Conservation (phyloP, 2,329 filamentous ascomycete species). For the Epichloe elymi region DNA sequence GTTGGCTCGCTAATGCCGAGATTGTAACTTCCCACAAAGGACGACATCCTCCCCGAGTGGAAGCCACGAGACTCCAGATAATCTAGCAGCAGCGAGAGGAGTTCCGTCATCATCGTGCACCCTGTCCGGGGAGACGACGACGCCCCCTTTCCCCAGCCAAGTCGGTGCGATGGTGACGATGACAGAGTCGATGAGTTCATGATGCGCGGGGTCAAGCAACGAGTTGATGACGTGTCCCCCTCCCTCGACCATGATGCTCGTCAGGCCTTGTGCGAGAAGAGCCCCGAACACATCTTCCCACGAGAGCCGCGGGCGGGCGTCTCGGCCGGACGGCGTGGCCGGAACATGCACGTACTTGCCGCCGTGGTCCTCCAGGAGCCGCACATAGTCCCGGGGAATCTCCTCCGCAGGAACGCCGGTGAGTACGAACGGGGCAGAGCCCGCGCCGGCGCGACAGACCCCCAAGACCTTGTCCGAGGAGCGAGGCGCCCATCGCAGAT, state of each 20-base stretch:
- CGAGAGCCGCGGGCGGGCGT: conserved; percentile 32
- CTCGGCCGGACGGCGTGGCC: conserved; percentile 19
- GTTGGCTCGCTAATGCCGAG: not conserved
- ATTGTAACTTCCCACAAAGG: conserved; percentile 52
- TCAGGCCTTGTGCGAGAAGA: conserved; percentile 46
- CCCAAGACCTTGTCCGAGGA: conserved; percentile 50
- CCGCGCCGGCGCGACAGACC: conserved; percentile 49
- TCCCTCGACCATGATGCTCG: conserved; percentile 85
- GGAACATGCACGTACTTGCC: conserved; percentile 36
- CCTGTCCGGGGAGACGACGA: conserved; percentile 62
- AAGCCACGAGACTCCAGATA: conserved; percentile 57
- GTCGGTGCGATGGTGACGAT: conserved; percentile 83
- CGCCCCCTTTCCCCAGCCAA: conserved; percentile 75
- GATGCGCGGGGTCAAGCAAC: conserved; percentile 50
- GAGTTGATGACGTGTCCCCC: conserved; percentile 73
- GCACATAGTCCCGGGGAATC: conserved; percentile 26
- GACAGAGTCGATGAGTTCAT: conserved; percentile 57
- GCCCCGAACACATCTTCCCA: conserved; percentile 53
- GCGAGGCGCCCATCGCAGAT: conserved; percentile 55
- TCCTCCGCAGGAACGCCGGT: conserved; percentile 30
- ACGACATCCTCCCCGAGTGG: conserved; percentile 75
- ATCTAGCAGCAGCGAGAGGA: conserved; percentile 47
- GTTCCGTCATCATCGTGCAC: conserved; percentile 35
- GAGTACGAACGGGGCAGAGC: conserved; percentile 63
- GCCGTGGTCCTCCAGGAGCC: conserved; percentile 33